Conservation (phyloP, 352 stramenopile genomes). For the Hyaloperonospora brassicae region DNA sequence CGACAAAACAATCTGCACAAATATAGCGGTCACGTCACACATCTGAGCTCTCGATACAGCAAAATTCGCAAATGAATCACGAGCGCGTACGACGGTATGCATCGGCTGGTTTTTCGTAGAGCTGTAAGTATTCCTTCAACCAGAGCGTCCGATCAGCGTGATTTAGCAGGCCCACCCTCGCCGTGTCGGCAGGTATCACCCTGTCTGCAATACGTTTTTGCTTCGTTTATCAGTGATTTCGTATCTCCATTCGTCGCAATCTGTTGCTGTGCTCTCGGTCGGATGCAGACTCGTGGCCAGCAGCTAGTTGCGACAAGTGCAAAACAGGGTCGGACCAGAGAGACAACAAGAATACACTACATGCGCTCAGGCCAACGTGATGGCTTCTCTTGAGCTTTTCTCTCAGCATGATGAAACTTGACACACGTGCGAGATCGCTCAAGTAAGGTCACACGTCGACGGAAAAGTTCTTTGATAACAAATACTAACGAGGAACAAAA, state of each 20-base stretch:
- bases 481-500: slow-evolving; percentile 1
- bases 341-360: background rate
- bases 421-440: slow-evolving; percentile 50
- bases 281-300: slow-evolving; percentile 45
- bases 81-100: slow-evolving; percentile 52
- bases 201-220: too few species aligned
- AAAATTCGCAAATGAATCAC: background rate
- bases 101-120: slow-evolving; percentile 54
- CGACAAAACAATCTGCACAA: slow-evolving; percentile 60
- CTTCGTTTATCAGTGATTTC: slow-evolving; percentile 7
- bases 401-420: slow-evolving; percentile 58
- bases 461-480: slow-evolving; percentile 39
- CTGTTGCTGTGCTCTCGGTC: slow-evolving; percentile 34
- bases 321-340: background rate
- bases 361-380: background rate
- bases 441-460: slow-evolving; percentile 60
- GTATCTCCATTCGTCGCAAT: slow-evolving; percentile 24
- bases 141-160: slow-evolving; percentile 14
- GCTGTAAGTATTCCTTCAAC: slow-evolving; percentile 35
- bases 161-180: slow-evolving; percentile 2
- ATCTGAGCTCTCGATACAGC: background rate
- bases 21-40: background rate
- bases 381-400: slow-evolving; percentile 22
- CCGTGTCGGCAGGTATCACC: slow-evolving; percentile 1
- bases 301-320: slow-evolving; percentile 22